Conservation (phyloP, 768 basidiomycete species). For the Leucosporidium yakuticum region DNA sequence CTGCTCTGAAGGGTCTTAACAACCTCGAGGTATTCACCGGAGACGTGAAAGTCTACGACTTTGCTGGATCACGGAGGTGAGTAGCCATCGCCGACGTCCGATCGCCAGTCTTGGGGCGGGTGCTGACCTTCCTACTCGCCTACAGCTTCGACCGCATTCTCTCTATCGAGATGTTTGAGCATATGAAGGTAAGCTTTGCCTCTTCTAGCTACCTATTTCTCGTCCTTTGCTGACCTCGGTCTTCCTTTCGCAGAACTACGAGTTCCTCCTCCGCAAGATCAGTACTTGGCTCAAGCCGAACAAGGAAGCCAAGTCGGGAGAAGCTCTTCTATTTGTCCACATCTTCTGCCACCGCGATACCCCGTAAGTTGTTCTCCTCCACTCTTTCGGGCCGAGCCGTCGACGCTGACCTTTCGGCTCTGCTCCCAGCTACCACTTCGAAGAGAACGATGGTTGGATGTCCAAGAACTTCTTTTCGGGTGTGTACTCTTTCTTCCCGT, state of each 20-base stretch:
- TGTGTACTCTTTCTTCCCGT: constrained; percentile 38
- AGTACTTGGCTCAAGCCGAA: constrained; percentile 59
- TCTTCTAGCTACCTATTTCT: background rate
- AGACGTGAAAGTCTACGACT: constrained; percentile 62
- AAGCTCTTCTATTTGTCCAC: constrained; percentile 60
- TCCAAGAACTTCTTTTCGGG: constrained; percentile 61
- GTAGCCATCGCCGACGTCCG: background rate
- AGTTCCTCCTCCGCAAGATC: constrained; percentile 56
- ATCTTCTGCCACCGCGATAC: constrained; percentile 57
- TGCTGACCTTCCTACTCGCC: background rate
- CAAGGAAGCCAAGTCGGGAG: constrained; percentile 30
- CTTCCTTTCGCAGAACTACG: constrained; percentile 66
- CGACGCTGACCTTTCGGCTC: background rate
- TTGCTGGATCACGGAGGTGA: constrained; percentile 50
- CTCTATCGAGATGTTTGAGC: constrained; percentile 56
- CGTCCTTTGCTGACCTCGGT: constrained; percentile 48
- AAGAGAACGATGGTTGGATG: constrained; percentile 68
- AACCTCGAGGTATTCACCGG: constrained; percentile 61
- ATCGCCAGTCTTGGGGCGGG: background rate
- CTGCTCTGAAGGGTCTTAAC: constrained; percentile 50
- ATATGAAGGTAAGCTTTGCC: constrained; percentile 6
- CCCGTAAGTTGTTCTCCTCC: background rate
- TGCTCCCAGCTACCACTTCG: constrained; percentile 52
- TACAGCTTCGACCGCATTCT: constrained; percentile 63
- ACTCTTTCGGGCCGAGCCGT: background rate